Conservation (phyloP, 208 protist species). For the Trypanosoma rangeli region DNA sequence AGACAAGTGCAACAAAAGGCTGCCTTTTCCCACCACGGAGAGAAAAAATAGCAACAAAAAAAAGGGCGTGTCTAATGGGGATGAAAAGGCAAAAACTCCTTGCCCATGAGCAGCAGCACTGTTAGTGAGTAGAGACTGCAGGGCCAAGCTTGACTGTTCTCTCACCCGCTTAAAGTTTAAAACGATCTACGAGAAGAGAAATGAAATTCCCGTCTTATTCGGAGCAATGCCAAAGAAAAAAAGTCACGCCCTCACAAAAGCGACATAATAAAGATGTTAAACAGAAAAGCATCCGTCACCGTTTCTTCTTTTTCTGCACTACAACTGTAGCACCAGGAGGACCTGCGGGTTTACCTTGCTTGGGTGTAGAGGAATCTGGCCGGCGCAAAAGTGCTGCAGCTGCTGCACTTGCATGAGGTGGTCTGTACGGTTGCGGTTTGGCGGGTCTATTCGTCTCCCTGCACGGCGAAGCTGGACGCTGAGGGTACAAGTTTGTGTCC, state of each 20-base stretch:
- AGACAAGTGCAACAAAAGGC: no score
- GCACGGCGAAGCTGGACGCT: conserved; percentile 50
- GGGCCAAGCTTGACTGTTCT: background rate
- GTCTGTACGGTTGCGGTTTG: conserved; percentile 78
- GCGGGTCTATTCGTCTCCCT: conserved; percentile 34
- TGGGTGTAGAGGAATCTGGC: conserved; percentile 41
- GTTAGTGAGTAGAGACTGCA: background rate
- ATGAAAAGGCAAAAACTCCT: background rate
- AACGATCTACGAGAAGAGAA: background rate
- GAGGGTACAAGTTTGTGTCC: conserved; percentile 33
- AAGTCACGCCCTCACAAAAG: background rate
- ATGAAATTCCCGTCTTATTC: background rate
- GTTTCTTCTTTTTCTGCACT: conserved; percentile 43
- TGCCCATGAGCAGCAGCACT: no score
- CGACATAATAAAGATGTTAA: background rate
- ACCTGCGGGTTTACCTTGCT: conserved; percentile 59
- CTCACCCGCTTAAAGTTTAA: background rate
- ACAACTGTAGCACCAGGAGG: conserved; percentile 64
- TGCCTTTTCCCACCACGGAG: no score
- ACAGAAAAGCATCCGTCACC: background rate
- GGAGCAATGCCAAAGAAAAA: background rate
- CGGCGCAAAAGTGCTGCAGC: conserved; percentile 63
- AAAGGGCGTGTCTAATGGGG: no score
- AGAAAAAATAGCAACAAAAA: no score
- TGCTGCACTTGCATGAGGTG: conserved; percentile 55